Evolutionary conservation across 2,329 filamentous ascomycete genomes (phyloP).

Genomic region (Tolypocladium amazonense): DNA sequence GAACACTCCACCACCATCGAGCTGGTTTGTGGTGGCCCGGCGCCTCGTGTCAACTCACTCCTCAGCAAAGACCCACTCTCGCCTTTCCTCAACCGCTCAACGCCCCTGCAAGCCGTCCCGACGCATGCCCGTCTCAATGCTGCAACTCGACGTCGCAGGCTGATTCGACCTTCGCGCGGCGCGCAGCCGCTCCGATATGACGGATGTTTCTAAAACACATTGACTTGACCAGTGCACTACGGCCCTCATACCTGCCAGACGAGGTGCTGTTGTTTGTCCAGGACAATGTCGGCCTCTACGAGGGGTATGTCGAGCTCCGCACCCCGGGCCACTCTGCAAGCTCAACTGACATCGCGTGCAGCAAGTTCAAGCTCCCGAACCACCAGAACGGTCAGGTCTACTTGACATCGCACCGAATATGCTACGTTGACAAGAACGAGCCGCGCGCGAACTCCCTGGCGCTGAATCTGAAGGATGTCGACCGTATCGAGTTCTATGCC

Average conservation of each 20-base stretch:
- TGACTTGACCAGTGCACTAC: constrained; percentile 91
- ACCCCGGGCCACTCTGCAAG: background rate
- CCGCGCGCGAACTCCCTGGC: constrained; percentile 77
- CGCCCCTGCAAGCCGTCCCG: background rate
- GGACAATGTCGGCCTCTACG: constrained; percentile 93
- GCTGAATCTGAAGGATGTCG: constrained; percentile 82
- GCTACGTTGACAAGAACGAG: constrained; percentile 85
- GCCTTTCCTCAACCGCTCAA: background rate
- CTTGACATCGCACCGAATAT: constrained; percentile 87
- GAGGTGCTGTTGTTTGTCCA: constrained; percentile 94
- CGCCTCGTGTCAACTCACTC: background rate
- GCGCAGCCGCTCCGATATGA: constrained; percentile 32
- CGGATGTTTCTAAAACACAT: constrained; percentile 96
- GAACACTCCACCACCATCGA: background rate
- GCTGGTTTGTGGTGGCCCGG: background rate
- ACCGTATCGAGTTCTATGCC: constrained; percentile 83
- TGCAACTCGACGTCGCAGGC: background rate
- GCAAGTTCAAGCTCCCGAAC: constrained; percentile 88
- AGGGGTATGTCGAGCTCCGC: constrained; percentile 57
- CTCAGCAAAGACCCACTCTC: background rate
- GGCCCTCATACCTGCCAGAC: constrained; percentile 84
- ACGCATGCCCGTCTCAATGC: constrained; percentile 1
- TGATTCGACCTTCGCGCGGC: constrained; percentile 2
- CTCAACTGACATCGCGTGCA: constrained; percentile 25
- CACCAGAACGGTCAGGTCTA: constrained; percentile 96